Evolutionary conservation across 331 rosid genomes (phyloP), one percentile per base, ranked within the genome.

Genomic region (Cucumis variabilis): DNA sequence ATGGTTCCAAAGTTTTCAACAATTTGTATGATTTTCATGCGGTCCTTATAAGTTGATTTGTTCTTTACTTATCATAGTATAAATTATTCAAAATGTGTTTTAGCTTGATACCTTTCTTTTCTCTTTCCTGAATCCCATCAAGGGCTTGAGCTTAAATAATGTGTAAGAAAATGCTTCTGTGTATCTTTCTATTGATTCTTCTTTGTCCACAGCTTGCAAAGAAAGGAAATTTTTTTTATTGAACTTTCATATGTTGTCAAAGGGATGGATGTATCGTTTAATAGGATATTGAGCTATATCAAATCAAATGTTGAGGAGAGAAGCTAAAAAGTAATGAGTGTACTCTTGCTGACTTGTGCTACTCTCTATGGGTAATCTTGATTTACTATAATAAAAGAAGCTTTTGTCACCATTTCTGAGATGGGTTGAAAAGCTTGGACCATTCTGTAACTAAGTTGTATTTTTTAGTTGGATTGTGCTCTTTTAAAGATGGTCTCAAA

Each of bases 221-320:
- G 92, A 94, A 95, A 86, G 99, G 98, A 27, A 93, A 93, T n/a
- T n/a, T 86, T 88, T 91, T 95, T 95, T 88, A 94, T 95, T 83
- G 99, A 97, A 86, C 88, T 95, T 89, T 98, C 99, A 50, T 95
- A 97, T 87, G 96, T 84, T 62, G 99, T 97, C 73, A 97, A 97
- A 91, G 98, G 99, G 82, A 96, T 96, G 98, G 99, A 95, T 79
- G 98, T 96, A 46, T 95, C 99, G 69, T 95, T 95, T 81, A 95
- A 98, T 88, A 98, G 99, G 79, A 92, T 96, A 82, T 85, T 95
- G 90, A 96, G 98, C 92, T 95, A 87, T 82, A 94, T 95, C 53
- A 98, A 96, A 91, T 95, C 99, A 80, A 93, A 97, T 87, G 97
- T 97, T 81, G 89, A 27, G 83, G n/a, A n/a, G 98, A 94, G 89